Evolutionary conservation across 805 yeast species (phyloP), one percentile per base, ranked within the genome.

Genomic region (Yueomyces sinensis): DNA sequence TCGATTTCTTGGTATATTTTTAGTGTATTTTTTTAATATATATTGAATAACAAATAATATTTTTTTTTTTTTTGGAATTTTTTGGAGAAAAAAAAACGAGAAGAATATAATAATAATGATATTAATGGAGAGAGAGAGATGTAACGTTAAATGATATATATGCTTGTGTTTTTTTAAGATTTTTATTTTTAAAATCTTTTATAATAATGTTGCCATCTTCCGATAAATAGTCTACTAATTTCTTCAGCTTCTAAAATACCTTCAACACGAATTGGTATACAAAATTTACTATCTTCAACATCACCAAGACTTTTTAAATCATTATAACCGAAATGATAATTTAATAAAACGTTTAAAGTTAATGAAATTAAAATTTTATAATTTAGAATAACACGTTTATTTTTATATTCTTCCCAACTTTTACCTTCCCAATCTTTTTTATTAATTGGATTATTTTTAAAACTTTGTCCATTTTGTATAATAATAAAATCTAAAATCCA

Each of bases 271-370:
- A 46, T 32, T 32, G 57, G 48, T 23, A 49, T 44, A 30, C 47
- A 36, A 31, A 46, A 46, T 9, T 39, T 37, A 25, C 29, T 29
- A 19, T 49, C 54, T 13, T 41, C 38, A 14, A 51, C 22, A 16
- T 39, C 39, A 13, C 28, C 28, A 15, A 63, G 41, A 7, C 52
- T 47, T 16, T 46, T 47, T 34, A 63, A 40, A 34, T 52, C 54
- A 30, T 53, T 50, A 39, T 59, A 71, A 2, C 75, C 75, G 46
- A 62, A 68, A 47, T 71, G 75, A 44, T 68, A 63, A 39, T 70
- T 65, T 32, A 62, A 49, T 22, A 69, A 42, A 5, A 70, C 52
- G n/a, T 65, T 61, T 20, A 65, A 32, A 9, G 63, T 42, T 14
- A 67, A 44, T 0, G 72, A 53, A 23, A 61, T 52, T 17, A 63